These are phyloP conservation scores for Leccinum griseonigrum DNA, from an alignment of 1,284 basidiomycete species.

Conservation along the genomic window DNA sequence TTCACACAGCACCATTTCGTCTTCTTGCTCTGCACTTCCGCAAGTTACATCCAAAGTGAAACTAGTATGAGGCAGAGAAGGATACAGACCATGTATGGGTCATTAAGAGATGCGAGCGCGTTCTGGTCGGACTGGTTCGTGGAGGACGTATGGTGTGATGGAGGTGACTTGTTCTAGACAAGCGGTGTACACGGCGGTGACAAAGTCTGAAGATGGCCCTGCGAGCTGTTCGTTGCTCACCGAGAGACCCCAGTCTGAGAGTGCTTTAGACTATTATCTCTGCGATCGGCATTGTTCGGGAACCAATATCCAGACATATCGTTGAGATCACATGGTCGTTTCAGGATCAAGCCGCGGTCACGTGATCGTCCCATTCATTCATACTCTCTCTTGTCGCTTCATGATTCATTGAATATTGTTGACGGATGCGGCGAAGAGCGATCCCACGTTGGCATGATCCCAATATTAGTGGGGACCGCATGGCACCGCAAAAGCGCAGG, in stretches of 20 bases:
- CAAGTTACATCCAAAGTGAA: conserved; percentile 70
- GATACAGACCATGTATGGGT: conserved; percentile 51
- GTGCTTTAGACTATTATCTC: conserved; percentile 56
- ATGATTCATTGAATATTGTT: no score
- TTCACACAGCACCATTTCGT: conserved; percentile 71
- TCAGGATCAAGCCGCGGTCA: neutral
- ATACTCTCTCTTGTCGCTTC: no score
- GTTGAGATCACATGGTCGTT: neutral
- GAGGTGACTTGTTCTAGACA: conserved; percentile 72
- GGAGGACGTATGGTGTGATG: conserved; percentile 57
- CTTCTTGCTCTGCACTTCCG: conserved; percentile 54
- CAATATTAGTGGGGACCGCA: no score
- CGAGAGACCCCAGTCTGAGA: conserved; percentile 63
- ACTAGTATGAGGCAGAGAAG: conserved; percentile 39
- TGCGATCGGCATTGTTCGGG: conserved; percentile 55
- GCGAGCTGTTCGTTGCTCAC: conserved; percentile 68
- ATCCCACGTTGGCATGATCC: no score
- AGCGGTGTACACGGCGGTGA: conserved; percentile 63
- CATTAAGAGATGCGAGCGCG: conserved; percentile 50
- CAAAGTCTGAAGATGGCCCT: conserved; percentile 68
- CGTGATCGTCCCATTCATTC: neutral
- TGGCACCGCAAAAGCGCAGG: no score
- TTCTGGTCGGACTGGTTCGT: conserved; percentile 51
- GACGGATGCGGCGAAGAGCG: no score
- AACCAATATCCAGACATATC: conserved; percentile 50